These are phyloP conservation scores for Persicaria maculosa DNA, from an alignment of 148 eudicot genomes.

Conservation along the genomic window DNA sequence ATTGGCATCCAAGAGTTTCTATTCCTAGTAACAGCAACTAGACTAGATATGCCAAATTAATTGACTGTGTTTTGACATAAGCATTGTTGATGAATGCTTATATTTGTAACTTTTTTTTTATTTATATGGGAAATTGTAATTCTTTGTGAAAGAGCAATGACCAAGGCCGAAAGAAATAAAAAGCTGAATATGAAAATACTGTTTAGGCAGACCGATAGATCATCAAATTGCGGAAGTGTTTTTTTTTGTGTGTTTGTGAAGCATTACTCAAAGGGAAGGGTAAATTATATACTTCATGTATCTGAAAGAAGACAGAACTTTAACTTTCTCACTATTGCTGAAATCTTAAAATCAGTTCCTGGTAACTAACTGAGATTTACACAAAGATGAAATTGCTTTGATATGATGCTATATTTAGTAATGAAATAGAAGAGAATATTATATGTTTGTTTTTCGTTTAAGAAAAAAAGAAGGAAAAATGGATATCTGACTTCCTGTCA, in stretches of 20 bases:
- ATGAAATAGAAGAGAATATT: neutral
- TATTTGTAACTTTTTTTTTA: neutral
- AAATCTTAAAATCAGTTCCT: neutral
- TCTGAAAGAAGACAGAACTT: neutral
- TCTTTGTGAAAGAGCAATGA: neutral
- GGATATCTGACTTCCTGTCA: neutral
- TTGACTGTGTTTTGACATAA: neutral
- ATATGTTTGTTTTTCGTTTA: neutral
- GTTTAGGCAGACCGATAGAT: neutral
- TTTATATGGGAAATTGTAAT: neutral
- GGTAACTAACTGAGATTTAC: neutral
- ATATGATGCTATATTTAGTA: conserved; percentile 1
- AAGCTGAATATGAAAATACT: neutral
- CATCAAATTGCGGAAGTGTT: neutral
- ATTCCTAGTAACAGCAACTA: neutral
- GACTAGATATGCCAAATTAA: neutral
- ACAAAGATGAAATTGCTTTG: neutral
- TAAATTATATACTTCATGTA: neutral
- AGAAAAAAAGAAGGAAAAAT: neutral
- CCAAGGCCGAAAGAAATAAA: neutral
- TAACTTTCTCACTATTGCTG: neutral
- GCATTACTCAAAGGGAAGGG: neutral
- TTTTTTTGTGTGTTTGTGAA: neutral
- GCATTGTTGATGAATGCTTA: neutral
- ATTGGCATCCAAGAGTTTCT: neutral